Conservation (phyloP, 805 yeast species). For the Starmerella floricola region DNA sequence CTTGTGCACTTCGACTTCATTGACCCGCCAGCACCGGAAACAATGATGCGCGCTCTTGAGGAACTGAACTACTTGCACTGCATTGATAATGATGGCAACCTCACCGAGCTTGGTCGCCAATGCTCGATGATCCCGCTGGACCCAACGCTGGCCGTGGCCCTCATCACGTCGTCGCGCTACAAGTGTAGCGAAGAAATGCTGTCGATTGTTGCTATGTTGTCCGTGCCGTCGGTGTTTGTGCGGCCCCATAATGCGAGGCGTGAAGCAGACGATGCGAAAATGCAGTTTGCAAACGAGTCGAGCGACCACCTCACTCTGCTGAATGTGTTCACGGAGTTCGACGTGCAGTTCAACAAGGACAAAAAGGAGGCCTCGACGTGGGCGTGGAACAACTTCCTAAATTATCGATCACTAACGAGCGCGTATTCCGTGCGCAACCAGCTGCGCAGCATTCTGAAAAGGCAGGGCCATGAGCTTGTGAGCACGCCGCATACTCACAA, state of each 20-base stretch:
- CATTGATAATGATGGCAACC: constrained; percentile 79
- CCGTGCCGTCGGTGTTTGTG: constrained; percentile 89
- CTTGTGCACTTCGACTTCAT: constrained; percentile 94
- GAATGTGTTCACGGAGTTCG: constrained; percentile 78
- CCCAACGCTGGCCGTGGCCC: constrained; percentile 87
- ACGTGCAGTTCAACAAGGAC: constrained; percentile 18
- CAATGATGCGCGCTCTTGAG: constrained; percentile 98
- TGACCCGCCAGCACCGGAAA: constrained; percentile 99
- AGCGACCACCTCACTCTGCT: constrained; percentile 90
- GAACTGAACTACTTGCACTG: constrained; percentile 85
- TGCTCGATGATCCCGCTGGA: constrained; percentile 92
- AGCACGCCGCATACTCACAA: constrained; percentile 57
- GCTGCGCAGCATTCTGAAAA: constrained; percentile 69
- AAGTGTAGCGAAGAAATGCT: constrained; percentile 80
- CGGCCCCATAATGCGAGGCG: constrained; percentile 81
- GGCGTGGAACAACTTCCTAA: constrained; percentile 84
- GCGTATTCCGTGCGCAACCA: constrained; percentile 85
- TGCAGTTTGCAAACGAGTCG: constrained; percentile 77
- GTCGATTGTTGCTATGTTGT: constrained; percentile 76
- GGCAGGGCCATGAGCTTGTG: constrained; percentile 58
- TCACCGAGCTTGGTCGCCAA: constrained; percentile 77
- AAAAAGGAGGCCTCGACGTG: constrained; percentile 41
- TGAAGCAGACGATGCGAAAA: constrained; percentile 83
- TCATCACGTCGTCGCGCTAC: constrained; percentile 76
- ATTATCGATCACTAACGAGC: constrained; percentile 67